phyloP scores from a whole-genome alignment of 2,329 filamentous ascomycete genomes.

The Ophiocordyceps camponoti-leonardi region DNA sequence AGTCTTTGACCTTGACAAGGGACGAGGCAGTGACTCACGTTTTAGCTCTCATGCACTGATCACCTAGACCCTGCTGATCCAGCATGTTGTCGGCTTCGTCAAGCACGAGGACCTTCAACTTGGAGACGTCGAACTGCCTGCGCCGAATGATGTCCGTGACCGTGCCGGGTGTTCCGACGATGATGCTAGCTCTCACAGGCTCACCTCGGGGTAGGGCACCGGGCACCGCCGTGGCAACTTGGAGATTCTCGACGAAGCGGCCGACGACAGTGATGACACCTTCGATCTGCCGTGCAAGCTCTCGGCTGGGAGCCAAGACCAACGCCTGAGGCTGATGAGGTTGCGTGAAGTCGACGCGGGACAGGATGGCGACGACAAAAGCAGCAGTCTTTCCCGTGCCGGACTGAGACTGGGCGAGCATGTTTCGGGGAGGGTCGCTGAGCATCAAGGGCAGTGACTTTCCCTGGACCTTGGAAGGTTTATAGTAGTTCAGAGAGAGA shows the following conservation, averaged over 20 bases:
- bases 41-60: conserved; percentile 87
- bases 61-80: conserved; percentile 84
- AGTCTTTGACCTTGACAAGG: background rate
- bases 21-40: conserved; percentile 27
- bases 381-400: conserved; percentile 96
- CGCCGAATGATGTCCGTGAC: conserved; percentile 74
- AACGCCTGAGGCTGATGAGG: conserved; percentile 65
- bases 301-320: conserved; percentile 79
- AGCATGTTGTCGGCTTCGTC: conserved; percentile 99
- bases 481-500: conserved; percentile 68
- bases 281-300: conserved; percentile 87
- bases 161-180: conserved; percentile 89
- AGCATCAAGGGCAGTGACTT: conserved; percentile 82
- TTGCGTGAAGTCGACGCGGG: conserved; percentile 59
- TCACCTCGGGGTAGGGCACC: conserved; percentile 53
- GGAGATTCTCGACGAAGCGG: conserved; percentile 59
- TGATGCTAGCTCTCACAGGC: conserved; percentile 56
- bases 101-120: conserved; percentile 70
- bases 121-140: conserved; percentile 51
- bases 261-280: conserved; percentile 74
- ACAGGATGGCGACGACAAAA: conserved; percentile 83
- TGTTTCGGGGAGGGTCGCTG: conserved; percentile 69
- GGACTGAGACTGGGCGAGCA: conserved; percentile 98
- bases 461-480: conserved; percentile 96
- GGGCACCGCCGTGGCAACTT: conserved; percentile 69